A percentile compares a stretch with the other conserved stretches of the same genome.
These are phyloP conservation scores for Trichoderma sp. DNA, from an alignment of 2,329 filamentous ascomycete genomes.

Conservation along the genomic window DNA sequence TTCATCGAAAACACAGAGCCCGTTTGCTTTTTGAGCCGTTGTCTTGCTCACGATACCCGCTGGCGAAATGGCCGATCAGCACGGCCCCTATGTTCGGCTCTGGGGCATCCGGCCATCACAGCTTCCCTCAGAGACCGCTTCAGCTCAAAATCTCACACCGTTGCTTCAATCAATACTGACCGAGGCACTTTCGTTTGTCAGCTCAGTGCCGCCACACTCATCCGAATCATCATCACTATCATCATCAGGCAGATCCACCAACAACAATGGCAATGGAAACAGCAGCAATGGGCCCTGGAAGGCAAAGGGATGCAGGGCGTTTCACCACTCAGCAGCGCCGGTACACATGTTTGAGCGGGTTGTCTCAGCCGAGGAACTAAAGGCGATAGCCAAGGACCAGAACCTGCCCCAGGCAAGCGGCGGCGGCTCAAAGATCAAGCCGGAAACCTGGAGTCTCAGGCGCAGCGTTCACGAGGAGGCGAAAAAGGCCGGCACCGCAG, in stretches of 20 bases:
- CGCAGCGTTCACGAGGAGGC: constrained; percentile 61
- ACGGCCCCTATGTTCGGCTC: constrained; percentile 55
- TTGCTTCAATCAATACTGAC: constrained; percentile 56
- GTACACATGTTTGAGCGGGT: constrained; percentile 57
- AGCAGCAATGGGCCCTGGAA: constrained; percentile 47
- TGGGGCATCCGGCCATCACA: constrained; percentile 53
- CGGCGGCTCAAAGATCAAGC: constrained; percentile 27
- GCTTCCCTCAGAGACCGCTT: constrained; percentile 47
- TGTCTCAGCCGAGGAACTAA: constrained; percentile 49
- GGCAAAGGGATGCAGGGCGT: constrained; percentile 51
- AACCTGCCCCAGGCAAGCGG: constrained; percentile 33
- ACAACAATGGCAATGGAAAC: neutral
- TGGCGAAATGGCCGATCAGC: constrained; percentile 28
- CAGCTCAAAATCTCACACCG: constrained; percentile 47
- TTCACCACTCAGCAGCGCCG: constrained; percentile 49
- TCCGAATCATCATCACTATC: constrained; percentile 28
- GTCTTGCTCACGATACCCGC: neutral
- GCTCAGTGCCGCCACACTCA: constrained; percentile 45
- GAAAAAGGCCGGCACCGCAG: constrained; percentile 54
- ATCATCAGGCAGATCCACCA: constrained; percentile 15
- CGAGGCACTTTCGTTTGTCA: constrained; percentile 63
- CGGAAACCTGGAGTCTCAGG: constrained; percentile 66
- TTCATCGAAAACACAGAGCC: neutral
- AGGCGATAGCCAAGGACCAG: constrained; percentile 40
- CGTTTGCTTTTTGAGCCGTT: neutral